Percentiles rank a stretch among this genome's conserved stretches.
These are phyloP conservation scores for Pythium rhizo-oryzae DNA, from an alignment of 352 stramenopile genomes.

Conservation along the genomic window DNA sequence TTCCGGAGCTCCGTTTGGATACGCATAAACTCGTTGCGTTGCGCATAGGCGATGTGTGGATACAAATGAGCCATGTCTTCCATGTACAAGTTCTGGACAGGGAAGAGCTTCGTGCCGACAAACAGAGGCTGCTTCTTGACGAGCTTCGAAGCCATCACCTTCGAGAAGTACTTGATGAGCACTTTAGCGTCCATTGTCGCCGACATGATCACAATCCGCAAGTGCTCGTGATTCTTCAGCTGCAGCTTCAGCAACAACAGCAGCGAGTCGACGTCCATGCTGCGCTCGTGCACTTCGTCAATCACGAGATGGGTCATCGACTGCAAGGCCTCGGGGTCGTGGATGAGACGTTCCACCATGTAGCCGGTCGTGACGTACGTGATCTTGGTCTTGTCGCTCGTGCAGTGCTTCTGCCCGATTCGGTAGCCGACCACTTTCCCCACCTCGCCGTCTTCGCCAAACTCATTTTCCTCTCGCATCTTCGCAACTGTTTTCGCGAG, in stretches of 20 bases:
- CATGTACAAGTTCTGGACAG: constrained; percentile 67
- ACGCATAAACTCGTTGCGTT: constrained; percentile 47
- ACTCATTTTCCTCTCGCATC: constrained; percentile 87
- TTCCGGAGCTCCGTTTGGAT: constrained; percentile 47
- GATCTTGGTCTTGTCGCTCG: constrained; percentile 91
- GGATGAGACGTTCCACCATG: constrained; percentile 94
- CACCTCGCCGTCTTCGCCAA: constrained; percentile 60
- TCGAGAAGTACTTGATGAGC: constrained; percentile 87
- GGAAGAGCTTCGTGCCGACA: constrained; percentile 80
- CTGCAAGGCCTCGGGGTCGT: constrained; percentile 88
- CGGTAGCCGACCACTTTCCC: constrained; percentile 78
- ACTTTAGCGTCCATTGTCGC: constrained; percentile 95
- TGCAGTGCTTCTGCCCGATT: constrained; percentile 90
- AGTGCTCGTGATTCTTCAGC: constrained; percentile 56
- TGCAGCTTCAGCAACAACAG: constrained; percentile 90
- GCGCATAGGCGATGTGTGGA: constrained; percentile 37
- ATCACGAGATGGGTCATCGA: constrained; percentile 95
- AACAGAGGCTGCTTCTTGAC: constrained; percentile 68
- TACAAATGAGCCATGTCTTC: constrained; percentile 52
- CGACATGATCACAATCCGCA: constrained; percentile 96
- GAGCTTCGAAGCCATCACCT: constrained; percentile 54
- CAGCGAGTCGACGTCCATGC: constrained; percentile 96
- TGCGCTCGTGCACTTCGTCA: constrained; percentile 95
- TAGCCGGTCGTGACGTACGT: constrained; percentile 98
- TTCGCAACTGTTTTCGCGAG: constrained; percentile 90